Conservation (phyloP, 306 rosid species). For the Medicago truncatula region MtrunA17r5.0-ANR NC_053042.1:53438001-53438500, state of each 20-base stretch:
- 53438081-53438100: background rate
- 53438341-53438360: constrained; percentile 20
- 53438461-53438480: background rate
- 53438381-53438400: background rate
- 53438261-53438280: constrained; percentile 22
- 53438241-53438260: constrained; percentile 16
- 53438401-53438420: background rate
- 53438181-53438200: background rate
- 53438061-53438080: constrained; percentile 8
- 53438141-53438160: constrained; percentile 13
- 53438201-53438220: constrained; percentile 12
- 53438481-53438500: background rate
- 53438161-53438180: background rate
- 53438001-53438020: constrained; percentile 23
- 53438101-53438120: background rate
- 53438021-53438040: constrained; percentile 18
- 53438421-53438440: background rate
- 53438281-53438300: constrained; percentile 13
- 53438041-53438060: constrained; percentile 3
- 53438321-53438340: background rate
- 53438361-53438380: background rate
- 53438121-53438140: background rate
- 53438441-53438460: background rate
- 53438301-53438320: background rate
- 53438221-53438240: background rate